Conservation (phyloP, 306 rosid genomes). For the Potentilla sterilis region DNA sequence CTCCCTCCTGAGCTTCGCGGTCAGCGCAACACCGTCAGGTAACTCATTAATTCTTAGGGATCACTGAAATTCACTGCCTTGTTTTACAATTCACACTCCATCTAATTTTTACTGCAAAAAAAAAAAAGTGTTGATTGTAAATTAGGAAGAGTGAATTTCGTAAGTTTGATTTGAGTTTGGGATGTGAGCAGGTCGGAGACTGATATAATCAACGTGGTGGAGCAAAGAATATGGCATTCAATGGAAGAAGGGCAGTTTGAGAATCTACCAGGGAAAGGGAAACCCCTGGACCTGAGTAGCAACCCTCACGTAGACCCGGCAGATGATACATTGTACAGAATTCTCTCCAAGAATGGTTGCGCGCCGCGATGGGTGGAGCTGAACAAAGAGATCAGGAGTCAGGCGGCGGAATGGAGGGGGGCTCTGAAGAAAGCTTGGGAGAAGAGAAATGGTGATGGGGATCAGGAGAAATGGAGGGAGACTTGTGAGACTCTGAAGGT, state of each 20-base stretch:
- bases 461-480: slow-evolving; percentile 49
- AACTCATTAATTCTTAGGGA: too few relatives aligned
- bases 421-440: slow-evolving; percentile 61
- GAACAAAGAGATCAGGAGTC: slow-evolving; percentile 79
- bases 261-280: slow-evolving; percentile 88
- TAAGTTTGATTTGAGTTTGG: background rate
- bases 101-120: too few relatives aligned
- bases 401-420: slow-evolving; percentile 52
- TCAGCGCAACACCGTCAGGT: slow-evolving; percentile 79
- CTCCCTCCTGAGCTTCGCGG: slow-evolving; percentile 90
- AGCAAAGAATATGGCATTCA: slow-evolving; percentile 92
- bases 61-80: too few relatives aligned
- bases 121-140: too few relatives aligned
- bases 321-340: slow-evolving; percentile 75
- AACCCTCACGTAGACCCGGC: slow-evolving; percentile 96
- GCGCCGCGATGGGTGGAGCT: slow-evolving; percentile 92
- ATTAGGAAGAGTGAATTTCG: too few relatives aligned
- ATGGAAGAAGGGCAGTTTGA: slow-evolving; percentile 95
- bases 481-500: slow-evolving; percentile 49
- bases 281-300: slow-evolving; percentile 59
- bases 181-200: slow-evolving; percentile 77
- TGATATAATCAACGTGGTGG: slow-evolving; percentile 77
- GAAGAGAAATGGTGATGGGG: slow-evolving; percentile 46
- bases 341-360: slow-evolving; percentile 73
- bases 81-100: too few relatives aligned